These are phyloP conservation scores for Termitomyces sp. DNA, from an alignment of 768 basidiomycete genomes.

Conservation along the genomic window DNA sequence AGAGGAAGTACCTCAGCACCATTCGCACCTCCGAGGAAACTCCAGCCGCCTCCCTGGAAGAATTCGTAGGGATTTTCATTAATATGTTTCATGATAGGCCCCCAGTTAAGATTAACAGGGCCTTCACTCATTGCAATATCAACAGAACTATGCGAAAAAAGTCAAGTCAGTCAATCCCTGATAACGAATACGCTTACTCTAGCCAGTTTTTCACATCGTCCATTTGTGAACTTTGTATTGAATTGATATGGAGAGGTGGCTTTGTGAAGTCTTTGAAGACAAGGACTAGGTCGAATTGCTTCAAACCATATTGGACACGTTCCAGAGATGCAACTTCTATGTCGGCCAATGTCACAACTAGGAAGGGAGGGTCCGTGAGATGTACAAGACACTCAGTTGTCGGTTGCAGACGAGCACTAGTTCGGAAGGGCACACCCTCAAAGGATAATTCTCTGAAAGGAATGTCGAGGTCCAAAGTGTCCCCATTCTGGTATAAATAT, in stretches of 20 bases:
- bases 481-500: conserved; percentile 43
- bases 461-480: conserved; percentile 88
- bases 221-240: conserved; percentile 83
- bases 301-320: conserved; percentile 92
- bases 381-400: conserved; percentile 97
- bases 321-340: conserved; percentile 97
- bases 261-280: conserved; percentile 96
- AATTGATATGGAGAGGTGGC: conserved; percentile 91
- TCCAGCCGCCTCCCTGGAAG: conserved; percentile 96
- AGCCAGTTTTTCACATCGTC: conserved; percentile 99
- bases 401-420: conserved; percentile 90
- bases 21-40: conserved; percentile 72
- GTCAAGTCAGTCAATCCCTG: conserved; percentile 5
- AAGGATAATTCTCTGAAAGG: conserved; percentile 98
- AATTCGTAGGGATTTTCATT: conserved; percentile 95
- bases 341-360: conserved; percentile 89
- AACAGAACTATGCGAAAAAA: conserved; percentile 60
- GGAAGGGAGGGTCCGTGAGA: conserved; percentile 91
- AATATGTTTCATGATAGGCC: conserved; percentile 97
- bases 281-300: conserved; percentile 96
- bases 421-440: conserved; percentile 93
- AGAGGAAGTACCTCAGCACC: conserved; percentile 52
- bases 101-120: conserved; percentile 97
- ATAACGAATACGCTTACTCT: conserved; percentile 52
- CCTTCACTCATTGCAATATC: conserved; percentile 95